Evolutionary conservation across 106 monocot genomes (phyloP), one percentile per base, ranked within the genome.

Genomic region (Narthecium ossifragum): DNA sequence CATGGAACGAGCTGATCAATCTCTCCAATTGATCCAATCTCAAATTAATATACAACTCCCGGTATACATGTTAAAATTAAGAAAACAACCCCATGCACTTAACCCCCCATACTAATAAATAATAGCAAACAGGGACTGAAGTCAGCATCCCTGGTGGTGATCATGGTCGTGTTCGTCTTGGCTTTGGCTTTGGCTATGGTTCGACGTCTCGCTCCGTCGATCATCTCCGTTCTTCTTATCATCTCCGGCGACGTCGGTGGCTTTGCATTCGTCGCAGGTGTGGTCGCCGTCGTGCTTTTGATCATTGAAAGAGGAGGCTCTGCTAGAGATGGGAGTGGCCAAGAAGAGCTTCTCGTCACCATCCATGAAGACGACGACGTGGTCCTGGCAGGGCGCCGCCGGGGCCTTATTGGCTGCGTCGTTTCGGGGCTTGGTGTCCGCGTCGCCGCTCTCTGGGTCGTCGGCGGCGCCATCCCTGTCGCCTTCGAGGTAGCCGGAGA

Each of bases 311-410:
- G 79, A 84, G 2, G 79, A 79, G 22, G 75, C 75, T 17, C 64
- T 50, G 63, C 84, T 79, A 6, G 75, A 75, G 30, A 71, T 61
- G 25, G 84, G 84, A 28, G 79, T 84, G 13, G 84, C 84, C 24
- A 84, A 62, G 46, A 68, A 79, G 13, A 75, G 84, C 56, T 84
- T 84, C 68, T 72, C 71, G 15, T 84, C 79, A 0, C 84, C 84
- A 1, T 78, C 84, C 84, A 84, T 84, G 46, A 84, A 79, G 26
- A 84, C 84, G 23, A 84, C 75, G 1, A 84, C 46, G 41, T 74
- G 71, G 50, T 79, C 62, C 60, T 79, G 75, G 26, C 56, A 77
- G 8, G 12, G 8, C 40, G 12, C 18, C 15, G 53, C 13, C 5
- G 46, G 20, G 21, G 24, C 23, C 18, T 23, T 41, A 12, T 45